Evolutionary conservation across 345 rosid species (phyloP).

Genomic region (Lagerstroemia speciosa): DNA sequence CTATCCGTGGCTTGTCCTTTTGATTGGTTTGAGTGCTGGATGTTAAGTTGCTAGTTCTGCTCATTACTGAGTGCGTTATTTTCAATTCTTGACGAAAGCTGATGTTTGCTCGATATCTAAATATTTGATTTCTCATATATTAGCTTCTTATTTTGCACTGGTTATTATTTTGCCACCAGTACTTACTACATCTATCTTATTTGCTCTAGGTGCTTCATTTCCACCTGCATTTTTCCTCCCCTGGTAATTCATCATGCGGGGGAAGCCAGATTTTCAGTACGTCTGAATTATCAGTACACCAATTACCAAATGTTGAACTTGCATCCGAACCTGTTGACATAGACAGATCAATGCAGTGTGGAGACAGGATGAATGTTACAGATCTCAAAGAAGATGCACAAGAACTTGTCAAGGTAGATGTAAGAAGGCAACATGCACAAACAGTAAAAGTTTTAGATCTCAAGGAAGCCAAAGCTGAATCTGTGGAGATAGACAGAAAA

Average conservation of each 20-base stretch:
- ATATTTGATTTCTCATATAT: neutral
- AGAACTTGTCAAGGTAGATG: neutral
- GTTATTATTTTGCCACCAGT: no score
- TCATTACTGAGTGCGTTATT: no score
- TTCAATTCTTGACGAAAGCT: no score
- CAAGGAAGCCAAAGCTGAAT: conserved; percentile 6
- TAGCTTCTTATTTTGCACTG: neutral
- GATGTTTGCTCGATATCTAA: no score
- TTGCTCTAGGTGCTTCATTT: conserved; percentile 30
- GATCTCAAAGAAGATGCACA: neutral
- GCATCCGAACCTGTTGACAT: neutral
- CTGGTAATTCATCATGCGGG: conserved; percentile 18
- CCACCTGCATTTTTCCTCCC: conserved; percentile 28
- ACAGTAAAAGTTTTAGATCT: neutral
- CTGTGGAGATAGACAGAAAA: conserved; percentile 4
- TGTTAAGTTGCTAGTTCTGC: no score
- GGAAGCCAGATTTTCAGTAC: conserved; percentile 12
- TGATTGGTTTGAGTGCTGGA: no score
- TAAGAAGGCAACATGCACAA: neutral
- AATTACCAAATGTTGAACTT: neutral
- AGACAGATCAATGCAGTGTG: neutral
- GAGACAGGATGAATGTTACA: neutral
- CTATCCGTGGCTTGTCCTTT: no score
- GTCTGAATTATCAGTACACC: conserved; percentile 7
- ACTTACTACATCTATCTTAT: no score